Base-by-base conservation (phyloP, 1,284 basidiomycete genomes). In the Porodaedalea pini region DNA sequence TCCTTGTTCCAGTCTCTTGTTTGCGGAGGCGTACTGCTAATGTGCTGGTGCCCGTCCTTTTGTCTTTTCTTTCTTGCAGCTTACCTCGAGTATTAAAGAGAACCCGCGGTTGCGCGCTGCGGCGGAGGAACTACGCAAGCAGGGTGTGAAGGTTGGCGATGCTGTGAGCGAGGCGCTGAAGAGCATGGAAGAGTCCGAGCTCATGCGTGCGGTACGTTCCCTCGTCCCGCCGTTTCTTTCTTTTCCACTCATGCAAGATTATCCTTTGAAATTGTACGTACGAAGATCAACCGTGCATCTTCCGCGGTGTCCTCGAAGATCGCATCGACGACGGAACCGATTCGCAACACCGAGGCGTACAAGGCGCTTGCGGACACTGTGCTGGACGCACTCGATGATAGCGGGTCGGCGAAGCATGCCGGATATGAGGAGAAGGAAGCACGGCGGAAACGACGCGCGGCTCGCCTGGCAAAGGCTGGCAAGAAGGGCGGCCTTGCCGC, bases 321-420 rank as follows among this genome's bases (percentile, higher is more conserved):
- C 54, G 85, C 86, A 59, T 83, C 86, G 54, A 88, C 92, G 5
- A 96, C 94, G 1, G 91, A 93, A 64, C 94, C 95, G 11, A 89
- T 99, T 63, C 87, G 96, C 34, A 94, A 98, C 63, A 99, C 95
- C 1, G 88, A 88, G 37, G 93, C 94, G 1, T 99, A 99, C 78
- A 97, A 97, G 75, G 79, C 88, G 0, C 78, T 99, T 25, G 85
- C 93, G 1, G 90, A 96, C 52, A 93, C 92, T 8, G 76, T 99
- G 17, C 76, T 92, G 23, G 96, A 99, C 65, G 93, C 94, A 5
- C 80, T 99, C 47, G 95, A 99, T 66, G 95, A 98, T 70, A 92
- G 91, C 57, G 91, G 91, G 4, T 91, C 86, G 61, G 90, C 92
- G 4, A 90, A 93, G 66, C 92, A 96, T 73, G 94, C 92, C 54